Percentiles rank a stretch among this genome's conserved stretches.
Conservation (phyloP, 2,329 filamentous ascomycete species). For the Huntiella savannae region DNA sequence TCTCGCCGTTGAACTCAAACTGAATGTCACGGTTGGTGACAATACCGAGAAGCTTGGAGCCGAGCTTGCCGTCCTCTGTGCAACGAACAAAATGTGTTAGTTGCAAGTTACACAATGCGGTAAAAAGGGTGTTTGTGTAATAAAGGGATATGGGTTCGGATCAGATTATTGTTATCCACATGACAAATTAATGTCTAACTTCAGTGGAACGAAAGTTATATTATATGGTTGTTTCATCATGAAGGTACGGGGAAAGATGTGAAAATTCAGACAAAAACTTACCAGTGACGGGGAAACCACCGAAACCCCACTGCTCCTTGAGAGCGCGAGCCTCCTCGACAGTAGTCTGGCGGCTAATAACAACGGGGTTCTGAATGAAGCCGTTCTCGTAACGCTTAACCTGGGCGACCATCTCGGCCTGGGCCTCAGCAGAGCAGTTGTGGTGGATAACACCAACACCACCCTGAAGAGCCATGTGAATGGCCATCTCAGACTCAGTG, state of each 20-base stretch:
- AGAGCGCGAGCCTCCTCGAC: conserved; percentile 79
- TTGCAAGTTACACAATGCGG: neutral
- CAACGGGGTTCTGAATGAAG: conserved; percentile 90
- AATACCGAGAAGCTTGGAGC: conserved; percentile 91
- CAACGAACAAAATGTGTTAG: conserved; percentile 7
- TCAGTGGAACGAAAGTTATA: conserved; percentile 99
- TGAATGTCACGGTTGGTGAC: conserved; percentile 96
- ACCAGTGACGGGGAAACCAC: conserved; percentile 97
- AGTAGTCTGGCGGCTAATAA: conserved; percentile 72
- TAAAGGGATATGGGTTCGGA: conserved; percentile 21
- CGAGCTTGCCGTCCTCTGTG: conserved; percentile 73
- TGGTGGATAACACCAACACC: conserved; percentile 93
- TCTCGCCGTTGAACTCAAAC: conserved; percentile 61
- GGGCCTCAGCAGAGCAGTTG: conserved; percentile 94
- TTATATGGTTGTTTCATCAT: conserved; percentile 64
- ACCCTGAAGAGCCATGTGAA: conserved; percentile 81
- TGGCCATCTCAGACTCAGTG: conserved; percentile 98
- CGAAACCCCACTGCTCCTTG: conserved; percentile 97
- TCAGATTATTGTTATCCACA: conserved; percentile 42
- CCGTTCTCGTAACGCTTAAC: conserved; percentile 99
- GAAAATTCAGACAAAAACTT: conserved; percentile 24
- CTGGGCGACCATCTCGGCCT: conserved; percentile 97
- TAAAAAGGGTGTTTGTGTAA: conserved; percentile 15
- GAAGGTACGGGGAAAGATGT: conserved; percentile 7
- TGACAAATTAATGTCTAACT: conserved; percentile 53